Conservation (phyloP, 768 basidiomycete genomes). For the Leccinum longicurvipes region DNA sequence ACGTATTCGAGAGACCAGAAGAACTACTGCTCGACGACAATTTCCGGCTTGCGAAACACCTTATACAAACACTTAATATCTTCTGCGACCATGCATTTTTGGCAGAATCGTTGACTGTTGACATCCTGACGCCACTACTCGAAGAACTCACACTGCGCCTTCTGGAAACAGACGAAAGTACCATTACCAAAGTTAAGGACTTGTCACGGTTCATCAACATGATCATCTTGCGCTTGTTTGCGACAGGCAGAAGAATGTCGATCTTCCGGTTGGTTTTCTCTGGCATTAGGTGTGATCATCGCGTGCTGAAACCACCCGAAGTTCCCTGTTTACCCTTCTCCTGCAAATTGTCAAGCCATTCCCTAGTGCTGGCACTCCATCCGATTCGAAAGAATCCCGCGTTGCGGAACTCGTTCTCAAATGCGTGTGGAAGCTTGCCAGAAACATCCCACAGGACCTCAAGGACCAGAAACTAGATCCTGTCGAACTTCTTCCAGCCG, state of each 20-base stretch:
- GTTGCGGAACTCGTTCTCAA: conserved; percentile 92
- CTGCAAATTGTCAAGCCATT: conserved; percentile 83
- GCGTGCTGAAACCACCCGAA: conserved; percentile 12
- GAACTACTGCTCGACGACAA: conserved; percentile 73
- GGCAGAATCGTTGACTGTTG: conserved; percentile 82
- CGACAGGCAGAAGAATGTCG: conserved; percentile 84
- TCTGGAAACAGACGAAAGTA: conserved; percentile 89
- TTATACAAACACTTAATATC: conserved; percentile 93
- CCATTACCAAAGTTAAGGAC: conserved; percentile 83
- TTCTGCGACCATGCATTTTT: conserved; percentile 90
- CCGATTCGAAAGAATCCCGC: conserved; percentile 79
- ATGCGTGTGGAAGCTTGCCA: conserved; percentile 97
- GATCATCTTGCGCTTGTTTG: conserved; percentile 92
- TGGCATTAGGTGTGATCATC: not conserved
- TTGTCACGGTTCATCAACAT: conserved; percentile 97
- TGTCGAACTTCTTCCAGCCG: conserved; percentile 83
- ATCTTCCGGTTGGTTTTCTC: conserved; percentile 71
- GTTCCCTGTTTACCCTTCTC: conserved; percentile 72
- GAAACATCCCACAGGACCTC: conserved; percentile 91
- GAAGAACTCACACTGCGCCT: conserved; percentile 90
- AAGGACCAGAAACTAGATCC: conserved; percentile 77
- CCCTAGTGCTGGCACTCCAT: conserved; percentile 64
- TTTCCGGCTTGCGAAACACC: conserved; percentile 93
- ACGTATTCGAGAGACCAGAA: conserved; percentile 82
- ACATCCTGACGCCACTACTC: conserved; percentile 80